phyloP scores from a whole-genome alignment of 306 rosid genomes.

The Cucurbita maxima region DNA sequence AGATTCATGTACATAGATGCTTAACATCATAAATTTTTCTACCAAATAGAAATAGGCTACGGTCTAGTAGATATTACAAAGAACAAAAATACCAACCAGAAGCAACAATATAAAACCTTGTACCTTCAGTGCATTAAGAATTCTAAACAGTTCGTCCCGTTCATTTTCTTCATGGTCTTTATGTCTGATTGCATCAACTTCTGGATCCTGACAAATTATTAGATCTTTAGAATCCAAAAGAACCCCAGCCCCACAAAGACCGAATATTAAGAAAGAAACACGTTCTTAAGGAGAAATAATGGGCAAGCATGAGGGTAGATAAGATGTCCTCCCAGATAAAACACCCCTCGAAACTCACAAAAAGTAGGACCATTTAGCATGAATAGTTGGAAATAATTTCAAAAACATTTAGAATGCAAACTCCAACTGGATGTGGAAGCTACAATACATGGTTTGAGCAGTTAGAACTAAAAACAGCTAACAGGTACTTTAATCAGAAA shows the following conservation, averaged over 20 bases:
- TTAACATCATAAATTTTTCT: neutral
- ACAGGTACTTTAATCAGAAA: neutral
- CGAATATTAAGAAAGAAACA: neutral
- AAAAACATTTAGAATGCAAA: neutral
- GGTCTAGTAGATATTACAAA: neutral
- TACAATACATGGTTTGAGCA: neutral
- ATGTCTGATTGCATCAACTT: constrained; percentile 33
- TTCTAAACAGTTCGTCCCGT: constrained; percentile 29
- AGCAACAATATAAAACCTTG: neutral
- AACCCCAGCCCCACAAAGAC: neutral
- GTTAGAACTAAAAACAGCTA: neutral
- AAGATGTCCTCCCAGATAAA: neutral
- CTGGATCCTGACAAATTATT: constrained; percentile 38
- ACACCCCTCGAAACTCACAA: neutral
- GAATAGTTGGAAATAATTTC: neutral
- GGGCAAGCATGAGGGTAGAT: neutral
- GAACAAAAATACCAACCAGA: neutral
- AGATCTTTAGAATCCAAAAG: neutral
- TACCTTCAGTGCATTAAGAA: constrained; percentile 67
- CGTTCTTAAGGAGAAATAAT: neutral
- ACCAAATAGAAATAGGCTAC: neutral
- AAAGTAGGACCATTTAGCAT: neutral
- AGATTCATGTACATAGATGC: neutral
- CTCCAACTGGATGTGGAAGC: neutral
- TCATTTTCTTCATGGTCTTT: constrained; percentile 33